phyloP scores from a whole-genome alignment of 768 basidiomycete species.

The Pholiota microspora region DNA sequence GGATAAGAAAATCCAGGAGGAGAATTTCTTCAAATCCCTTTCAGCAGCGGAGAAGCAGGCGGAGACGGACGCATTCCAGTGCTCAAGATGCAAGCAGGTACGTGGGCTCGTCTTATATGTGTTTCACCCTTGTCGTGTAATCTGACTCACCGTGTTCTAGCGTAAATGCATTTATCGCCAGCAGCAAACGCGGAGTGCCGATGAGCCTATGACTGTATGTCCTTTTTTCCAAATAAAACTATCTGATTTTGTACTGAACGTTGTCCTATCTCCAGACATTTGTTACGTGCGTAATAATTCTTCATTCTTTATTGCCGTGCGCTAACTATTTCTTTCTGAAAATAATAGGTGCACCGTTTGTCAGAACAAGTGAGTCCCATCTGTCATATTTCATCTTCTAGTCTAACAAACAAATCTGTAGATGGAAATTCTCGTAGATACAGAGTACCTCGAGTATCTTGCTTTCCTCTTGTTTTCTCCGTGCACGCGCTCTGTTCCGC shows the following conservation, averaged over 20 bases:
- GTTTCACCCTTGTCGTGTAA: neutral
- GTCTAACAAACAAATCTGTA: neutral
- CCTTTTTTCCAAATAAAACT: neutral
- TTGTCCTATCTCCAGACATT: slow-evolving; percentile 13
- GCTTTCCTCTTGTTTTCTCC: neutral
- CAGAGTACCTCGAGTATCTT: neutral
- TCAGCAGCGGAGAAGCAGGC: slow-evolving; percentile 88
- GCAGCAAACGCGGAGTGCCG: slow-evolving; percentile 95
- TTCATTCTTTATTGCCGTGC: neutral
- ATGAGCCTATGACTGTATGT: slow-evolving; percentile 91
- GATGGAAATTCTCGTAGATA: slow-evolving; percentile 8
- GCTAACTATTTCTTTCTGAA: neutral
- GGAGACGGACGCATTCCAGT: slow-evolving; percentile 98
- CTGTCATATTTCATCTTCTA: neutral
- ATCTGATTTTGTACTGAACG: neutral
- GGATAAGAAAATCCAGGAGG: slow-evolving; percentile 76
- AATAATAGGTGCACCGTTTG: slow-evolving; percentile 3
- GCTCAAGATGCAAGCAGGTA: slow-evolving; percentile 89
- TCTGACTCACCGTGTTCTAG: slow-evolving; percentile 29
- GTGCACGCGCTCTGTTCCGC: neutral
- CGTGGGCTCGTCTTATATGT: slow-evolving; percentile 15
- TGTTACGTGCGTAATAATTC: slow-evolving; percentile 14
- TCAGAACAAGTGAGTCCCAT: slow-evolving; percentile 2
- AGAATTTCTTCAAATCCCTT: slow-evolving; percentile 89
- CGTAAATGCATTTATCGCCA: slow-evolving; percentile 91